These are phyloP conservation scores for Verticillium nubilum DNA, from an alignment of 2,329 filamentous ascomycete species.

Conservation along the genomic window DNA sequence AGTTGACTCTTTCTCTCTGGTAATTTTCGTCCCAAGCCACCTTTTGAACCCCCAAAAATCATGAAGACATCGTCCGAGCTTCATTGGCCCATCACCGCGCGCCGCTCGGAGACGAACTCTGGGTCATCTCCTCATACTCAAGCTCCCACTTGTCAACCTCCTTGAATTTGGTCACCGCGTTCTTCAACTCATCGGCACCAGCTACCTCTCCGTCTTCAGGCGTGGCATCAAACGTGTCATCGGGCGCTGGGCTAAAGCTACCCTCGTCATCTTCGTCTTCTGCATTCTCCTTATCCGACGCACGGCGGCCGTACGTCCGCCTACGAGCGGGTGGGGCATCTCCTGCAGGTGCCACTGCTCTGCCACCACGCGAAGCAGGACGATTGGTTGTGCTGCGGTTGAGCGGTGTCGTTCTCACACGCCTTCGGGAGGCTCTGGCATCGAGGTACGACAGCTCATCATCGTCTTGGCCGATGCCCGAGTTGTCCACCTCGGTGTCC, in stretches of 20 bases:
- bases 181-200: conserved; percentile 49
- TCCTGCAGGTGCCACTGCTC: conserved; percentile 10
- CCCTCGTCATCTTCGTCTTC: conserved; percentile 25
- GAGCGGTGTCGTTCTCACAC: conserved; percentile 21
- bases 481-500: conserved; percentile 42
- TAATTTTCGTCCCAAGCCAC: neutral
- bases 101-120: conserved; percentile 37
- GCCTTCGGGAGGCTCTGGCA: conserved; percentile 26
- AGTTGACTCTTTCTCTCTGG: neutral
- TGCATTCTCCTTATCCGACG: conserved; percentile 56
- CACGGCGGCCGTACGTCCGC: conserved; percentile 43
- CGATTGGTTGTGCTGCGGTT: conserved; percentile 20
- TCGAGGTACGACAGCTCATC: conserved; percentile 49
- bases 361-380: conserved; percentile 14
- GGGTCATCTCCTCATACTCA: conserved; percentile 59
- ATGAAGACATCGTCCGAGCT: neutral
- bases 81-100: neutral
- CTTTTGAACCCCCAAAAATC: neutral
- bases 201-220: conserved; percentile 30
- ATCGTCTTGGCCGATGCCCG: conserved; percentile 44
- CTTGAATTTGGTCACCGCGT: conserved; percentile 57
- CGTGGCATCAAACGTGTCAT: conserved; percentile 35
- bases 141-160: conserved; percentile 66
- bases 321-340: conserved; percentile 14
- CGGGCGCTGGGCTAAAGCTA: conserved; percentile 35